A percentile compares a stretch with the other conserved stretches of the same genome.
Evolutionary conservation across 768 basidiomycete species (phyloP).

Genomic region (Amanita fuliginea): DNA sequence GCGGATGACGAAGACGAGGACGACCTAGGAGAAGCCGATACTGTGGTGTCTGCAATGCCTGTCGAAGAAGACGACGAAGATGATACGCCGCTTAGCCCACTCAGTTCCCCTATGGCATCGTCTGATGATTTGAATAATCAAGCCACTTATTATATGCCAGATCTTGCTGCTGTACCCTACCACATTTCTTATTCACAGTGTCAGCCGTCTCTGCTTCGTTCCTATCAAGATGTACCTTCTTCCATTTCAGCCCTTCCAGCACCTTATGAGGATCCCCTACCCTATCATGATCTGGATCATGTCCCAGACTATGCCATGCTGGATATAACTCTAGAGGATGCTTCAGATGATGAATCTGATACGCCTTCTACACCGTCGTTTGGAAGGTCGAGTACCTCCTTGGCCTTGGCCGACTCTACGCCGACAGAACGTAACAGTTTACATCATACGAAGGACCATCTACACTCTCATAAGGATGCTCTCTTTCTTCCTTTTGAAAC

Average conservation of each 20-base stretch:
- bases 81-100: constrained; percentile 49
- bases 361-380: constrained; percentile 50
- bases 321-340: constrained; percentile 68
- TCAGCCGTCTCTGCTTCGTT: constrained; percentile 44
- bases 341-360: constrained; percentile 80
- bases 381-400: constrained; percentile 44
- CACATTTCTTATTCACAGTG: constrained; percentile 56
- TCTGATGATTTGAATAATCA: constrained; percentile 62
- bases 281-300: constrained; percentile 54
- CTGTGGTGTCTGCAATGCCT: constrained; percentile 32
- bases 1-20: constrained; percentile 66
- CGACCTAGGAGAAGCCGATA: constrained; percentile 31
- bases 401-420: constrained; percentile 39
- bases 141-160: constrained; percentile 31
- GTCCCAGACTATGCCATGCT: constrained; percentile 61
- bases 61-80: constrained; percentile 62
- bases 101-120: constrained; percentile 63
- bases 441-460: constrained; percentile 38
- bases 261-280: constrained; percentile 44
- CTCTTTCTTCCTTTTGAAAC: constrained; percentile 57
- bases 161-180: constrained; percentile 32
- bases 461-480: constrained; percentile 51
- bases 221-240: constrained; percentile 35
- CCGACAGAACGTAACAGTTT: constrained; percentile 38
- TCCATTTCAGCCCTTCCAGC: constrained; percentile 33